These are phyloP conservation scores for Aspergillus fischeri DNA, from an alignment of 2,329 filamentous ascomycete genomes.

Conservation along the genomic window DNA sequence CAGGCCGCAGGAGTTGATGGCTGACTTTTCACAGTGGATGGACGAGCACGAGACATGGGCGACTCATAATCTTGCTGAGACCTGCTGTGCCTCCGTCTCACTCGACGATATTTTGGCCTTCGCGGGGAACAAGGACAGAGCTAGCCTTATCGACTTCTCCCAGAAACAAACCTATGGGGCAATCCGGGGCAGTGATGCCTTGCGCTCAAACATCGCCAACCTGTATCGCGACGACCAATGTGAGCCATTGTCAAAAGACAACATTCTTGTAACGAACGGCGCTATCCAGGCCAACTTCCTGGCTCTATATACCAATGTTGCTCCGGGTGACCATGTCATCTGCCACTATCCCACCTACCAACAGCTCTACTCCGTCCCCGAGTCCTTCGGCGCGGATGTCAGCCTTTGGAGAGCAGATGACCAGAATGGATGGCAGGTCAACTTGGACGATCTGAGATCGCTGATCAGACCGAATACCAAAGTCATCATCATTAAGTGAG, in stretches of 20 bases:
- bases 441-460: constrained; percentile 60
- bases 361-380: constrained; percentile 73
- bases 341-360: constrained; percentile 87
- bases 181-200: constrained; percentile 19
- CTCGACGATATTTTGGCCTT: constrained; percentile 62
- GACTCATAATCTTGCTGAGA: constrained; percentile 71
- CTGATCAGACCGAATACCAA: constrained; percentile 53
- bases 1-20: neutral
- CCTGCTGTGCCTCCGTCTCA: constrained; percentile 71
- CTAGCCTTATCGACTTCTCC: constrained; percentile 19
- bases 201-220: constrained; percentile 28
- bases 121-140: constrained; percentile 39
- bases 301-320: constrained; percentile 67
- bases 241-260: constrained; percentile 51
- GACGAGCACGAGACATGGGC: constrained; percentile 49
- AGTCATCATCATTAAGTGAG: constrained; percentile 60
- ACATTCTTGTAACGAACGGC: constrained; percentile 72
- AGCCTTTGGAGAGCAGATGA: constrained; percentile 68
- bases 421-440: constrained; percentile 62
- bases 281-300: constrained; percentile 83
- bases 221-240: constrained; percentile 48
- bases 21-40: constrained; percentile 48
- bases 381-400: constrained; percentile 70
- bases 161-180: constrained; percentile 26
- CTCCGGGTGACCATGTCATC: constrained; percentile 74